Base-by-base conservation (phyloP, 805 yeast species). In the Yueomyces sinensis region DNA sequence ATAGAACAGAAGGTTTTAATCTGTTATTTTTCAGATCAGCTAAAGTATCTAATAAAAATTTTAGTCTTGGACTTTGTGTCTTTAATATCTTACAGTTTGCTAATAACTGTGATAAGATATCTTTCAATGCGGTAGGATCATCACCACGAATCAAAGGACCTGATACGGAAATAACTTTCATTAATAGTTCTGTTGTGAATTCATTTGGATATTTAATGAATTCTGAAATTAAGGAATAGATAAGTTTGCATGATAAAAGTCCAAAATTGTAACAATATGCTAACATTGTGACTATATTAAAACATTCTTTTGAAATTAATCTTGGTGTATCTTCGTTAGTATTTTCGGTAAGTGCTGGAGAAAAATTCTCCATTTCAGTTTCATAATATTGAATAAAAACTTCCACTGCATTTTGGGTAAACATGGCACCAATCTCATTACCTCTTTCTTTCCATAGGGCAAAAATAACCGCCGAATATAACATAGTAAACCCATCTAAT, bases 81-180 rank as follows among this genome's bases (percentile, higher is more conserved):
- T 66, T 63, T 3, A 70, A 35, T 5, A 27, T 9, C 25, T 50
- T 51, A 1, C 46, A 50, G 23, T 48, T 53, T 5, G 36, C 33
- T 22, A 56, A 36, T 19, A 57, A 34, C 14, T 43, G 47, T 2
- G 58, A 43, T 11, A 86, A 73, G 32, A 89, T 86, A 30, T 82
- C 87, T 50, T 81, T 86, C 35, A 91, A 65, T 0, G 95, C 77
- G 9, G 69, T 56, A 1, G 97, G 93, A 52, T 91, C 98, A 53
- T 91, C 98, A 4, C 82, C 61, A 50, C 98, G 74, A 58, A 91
- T 71, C 49, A 82, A 83, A 9, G 76, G 69, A 30, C 98, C 99
- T 9, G 86, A 72, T 25, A 74, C 74, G 33, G 80, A 70, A 16
- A 91, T 64, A 15, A 89, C 62, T 43, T 78, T 72, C 34, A 89